These are phyloP conservation scores for Schwanniomyces vanrijiae DNA, from an alignment of 805 yeast genomes.

Conservation along the genomic window DNA sequence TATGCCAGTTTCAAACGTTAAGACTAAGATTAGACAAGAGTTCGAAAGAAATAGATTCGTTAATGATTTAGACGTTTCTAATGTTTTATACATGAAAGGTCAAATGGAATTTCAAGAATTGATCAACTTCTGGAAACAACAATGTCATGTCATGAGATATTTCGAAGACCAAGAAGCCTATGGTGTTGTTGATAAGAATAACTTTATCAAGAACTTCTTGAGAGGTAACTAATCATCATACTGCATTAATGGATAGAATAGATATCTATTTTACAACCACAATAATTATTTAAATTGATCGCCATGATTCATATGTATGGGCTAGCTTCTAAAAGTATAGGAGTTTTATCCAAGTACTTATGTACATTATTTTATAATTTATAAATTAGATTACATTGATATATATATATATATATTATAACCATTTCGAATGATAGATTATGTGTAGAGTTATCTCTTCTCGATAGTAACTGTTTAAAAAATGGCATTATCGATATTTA, in stretches of 20 bases:
- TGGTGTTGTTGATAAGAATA: conserved; percentile 53
- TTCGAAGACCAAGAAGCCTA: conserved; percentile 67
- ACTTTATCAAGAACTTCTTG: conserved; percentile 71
- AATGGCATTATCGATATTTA: not conserved
- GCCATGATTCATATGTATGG: not conserved
- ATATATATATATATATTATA: not conserved
- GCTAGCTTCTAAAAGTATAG: not conserved
- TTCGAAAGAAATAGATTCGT: conserved; percentile 84
- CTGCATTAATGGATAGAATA: conserved; percentile 1
- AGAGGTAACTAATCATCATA: conserved; percentile 48
- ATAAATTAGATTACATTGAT: conserved; percentile 1
- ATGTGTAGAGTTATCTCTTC: not conserved
- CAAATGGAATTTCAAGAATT: conserved; percentile 90
- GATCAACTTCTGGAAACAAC: conserved; percentile 88
- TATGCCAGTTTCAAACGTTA: conserved; percentile 73
- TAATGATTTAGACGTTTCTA: conserved; percentile 60
- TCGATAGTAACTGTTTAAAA: not conserved
- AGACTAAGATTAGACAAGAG: conserved; percentile 85
- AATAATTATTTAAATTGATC: not conserved
- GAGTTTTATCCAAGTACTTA: not conserved
- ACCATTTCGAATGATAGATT: not conserved
- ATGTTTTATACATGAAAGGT: conserved; percentile 75
- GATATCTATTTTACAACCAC: not conserved
- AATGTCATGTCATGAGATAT: conserved; percentile 79
- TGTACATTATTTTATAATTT: not conserved